Evolutionary conservation across 1,284 basidiomycete genomes (phyloP).

Genomic region (Cystobasidium sp.): DNA sequence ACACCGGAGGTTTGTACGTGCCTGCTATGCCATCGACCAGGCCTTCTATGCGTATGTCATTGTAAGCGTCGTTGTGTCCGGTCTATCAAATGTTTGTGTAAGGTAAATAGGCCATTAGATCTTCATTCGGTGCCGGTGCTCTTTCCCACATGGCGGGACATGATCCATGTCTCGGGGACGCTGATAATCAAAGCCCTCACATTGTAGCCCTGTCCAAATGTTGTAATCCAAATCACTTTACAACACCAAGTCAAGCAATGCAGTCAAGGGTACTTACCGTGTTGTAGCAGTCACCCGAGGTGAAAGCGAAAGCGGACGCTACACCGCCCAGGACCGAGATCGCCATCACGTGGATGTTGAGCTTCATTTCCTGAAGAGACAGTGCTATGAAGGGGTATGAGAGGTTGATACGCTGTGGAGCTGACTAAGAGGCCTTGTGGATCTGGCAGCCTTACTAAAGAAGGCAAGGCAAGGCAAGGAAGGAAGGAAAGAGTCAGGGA

Average conservation of each 20-base stretch:
- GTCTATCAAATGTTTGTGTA: not conserved
- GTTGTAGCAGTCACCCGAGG: constrained; percentile 14
- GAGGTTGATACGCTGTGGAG: too few relatives aligned
- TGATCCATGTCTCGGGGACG: too few relatives aligned
- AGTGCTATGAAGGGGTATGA: too few relatives aligned
- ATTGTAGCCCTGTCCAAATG: not conserved
- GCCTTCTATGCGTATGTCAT: constrained; percentile 13
- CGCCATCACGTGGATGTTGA: too few relatives aligned
- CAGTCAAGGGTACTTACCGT: not conserved
- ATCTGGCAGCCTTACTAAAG: too few relatives aligned
- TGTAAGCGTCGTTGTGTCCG: constrained; percentile 13
- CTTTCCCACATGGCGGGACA: not conserved
- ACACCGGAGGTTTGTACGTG: not conserved
- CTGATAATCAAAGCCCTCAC: not conserved
- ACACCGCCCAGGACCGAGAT: too few relatives aligned
- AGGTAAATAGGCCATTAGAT: not conserved
- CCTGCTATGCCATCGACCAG: not conserved
- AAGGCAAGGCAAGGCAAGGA: too few relatives aligned
- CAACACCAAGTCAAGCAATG: not conserved
- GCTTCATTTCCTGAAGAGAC: too few relatives aligned
- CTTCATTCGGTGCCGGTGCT: not conserved
- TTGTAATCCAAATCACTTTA: not conserved
- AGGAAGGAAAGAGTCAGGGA: too few relatives aligned
- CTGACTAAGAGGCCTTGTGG: too few relatives aligned
- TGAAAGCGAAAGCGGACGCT: not conserved